Evolutionary conservation across 2,329 filamentous ascomycete species (phyloP).

Genomic region (Neonectria sp.): DNA sequence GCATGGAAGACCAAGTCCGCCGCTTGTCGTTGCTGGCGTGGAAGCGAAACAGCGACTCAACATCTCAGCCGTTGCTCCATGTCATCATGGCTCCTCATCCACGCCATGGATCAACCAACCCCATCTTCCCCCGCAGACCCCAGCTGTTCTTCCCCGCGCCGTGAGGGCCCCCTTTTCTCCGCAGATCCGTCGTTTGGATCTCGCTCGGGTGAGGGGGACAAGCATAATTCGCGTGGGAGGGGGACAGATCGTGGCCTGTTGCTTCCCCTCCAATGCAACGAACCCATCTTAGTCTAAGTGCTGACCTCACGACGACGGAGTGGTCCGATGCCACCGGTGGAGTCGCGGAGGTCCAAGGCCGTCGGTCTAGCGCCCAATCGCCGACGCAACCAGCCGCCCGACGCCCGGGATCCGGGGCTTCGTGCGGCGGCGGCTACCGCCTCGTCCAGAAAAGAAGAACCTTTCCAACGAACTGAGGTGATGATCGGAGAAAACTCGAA

Average conservation of each 20-base stretch:
- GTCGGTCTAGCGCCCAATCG: slow-evolving; percentile 15
- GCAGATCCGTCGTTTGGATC: slow-evolving; percentile 37
- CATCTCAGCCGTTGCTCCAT: neutral
- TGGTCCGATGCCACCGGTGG: slow-evolving; percentile 16
- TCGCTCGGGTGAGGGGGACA: slow-evolving; percentile 6
- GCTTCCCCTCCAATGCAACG: neutral
- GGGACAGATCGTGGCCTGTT: slow-evolving; percentile 11
- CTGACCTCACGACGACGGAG: neutral
- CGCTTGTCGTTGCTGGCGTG: neutral
- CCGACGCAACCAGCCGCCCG: slow-evolving; percentile 4
- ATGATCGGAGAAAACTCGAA: neutral
- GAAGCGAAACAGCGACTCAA: neutral
- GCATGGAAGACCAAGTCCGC: slow-evolving; percentile 15
- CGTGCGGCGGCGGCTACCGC: neutral
- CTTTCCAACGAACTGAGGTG: neutral
- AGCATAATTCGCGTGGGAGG: slow-evolving; percentile 9
- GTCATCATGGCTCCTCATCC: neutral
- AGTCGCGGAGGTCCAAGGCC: slow-evolving; percentile 25
- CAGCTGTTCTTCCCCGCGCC: slow-evolving; percentile 44
- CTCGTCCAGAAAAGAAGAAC: neutral
- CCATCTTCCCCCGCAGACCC: slow-evolving; percentile 43
- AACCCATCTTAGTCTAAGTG: neutral
- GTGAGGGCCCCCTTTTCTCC: slow-evolving; percentile 36
- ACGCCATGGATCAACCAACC: slow-evolving; percentile 31
- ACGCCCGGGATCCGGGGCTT: slow-evolving; percentile 10